These are phyloP conservation scores for Collariella sp. DNA, from an alignment of 495 filamentous ascomycete species.

Conservation along the genomic window DNA sequence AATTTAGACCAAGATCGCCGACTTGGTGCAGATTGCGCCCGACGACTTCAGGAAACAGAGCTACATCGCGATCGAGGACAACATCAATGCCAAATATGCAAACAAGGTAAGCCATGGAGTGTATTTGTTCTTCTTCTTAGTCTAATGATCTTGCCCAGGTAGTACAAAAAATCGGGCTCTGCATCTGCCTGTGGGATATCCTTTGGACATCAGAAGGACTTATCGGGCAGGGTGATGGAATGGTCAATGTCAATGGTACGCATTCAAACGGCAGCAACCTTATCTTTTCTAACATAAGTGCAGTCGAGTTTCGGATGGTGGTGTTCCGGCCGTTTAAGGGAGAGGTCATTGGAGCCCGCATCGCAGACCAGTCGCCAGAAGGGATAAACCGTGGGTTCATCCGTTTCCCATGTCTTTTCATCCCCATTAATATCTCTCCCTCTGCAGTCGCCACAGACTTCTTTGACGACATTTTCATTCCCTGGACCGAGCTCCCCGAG, in stretches of 20 bases:
- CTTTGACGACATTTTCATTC: conserved; percentile 82
- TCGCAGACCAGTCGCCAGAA: conserved; percentile 55
- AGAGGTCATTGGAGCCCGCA: conserved; percentile 77
- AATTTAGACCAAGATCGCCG: conserved; percentile 59
- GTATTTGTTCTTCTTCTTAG: background rate
- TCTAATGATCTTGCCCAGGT: conserved; percentile 14
- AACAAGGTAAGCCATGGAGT: conserved; percentile 56
- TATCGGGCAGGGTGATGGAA: conserved; percentile 80
- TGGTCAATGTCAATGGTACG: conserved; percentile 85
- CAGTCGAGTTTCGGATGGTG: conserved; percentile 86
- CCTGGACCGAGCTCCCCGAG: conserved; percentile 58
- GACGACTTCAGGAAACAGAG: conserved; percentile 76
- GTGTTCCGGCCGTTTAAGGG: conserved; percentile 92
- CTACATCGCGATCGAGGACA: conserved; percentile 74
- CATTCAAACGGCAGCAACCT: background rate
- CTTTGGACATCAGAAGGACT: conserved; percentile 80
- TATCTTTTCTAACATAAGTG: background rate
- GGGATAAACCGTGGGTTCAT: conserved; percentile 63
- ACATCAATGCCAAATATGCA: conserved; percentile 90
- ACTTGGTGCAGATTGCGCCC: conserved; percentile 84
- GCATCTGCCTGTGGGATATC: conserved; percentile 84
- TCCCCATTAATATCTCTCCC: background rate
- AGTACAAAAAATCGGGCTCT: conserved; percentile 72
- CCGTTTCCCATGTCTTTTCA: background rate
- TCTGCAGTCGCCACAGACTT: conserved; percentile 74